Conservation (phyloP, 2,329 filamentous ascomycete species). For the Fusarium floridanum region DNA sequence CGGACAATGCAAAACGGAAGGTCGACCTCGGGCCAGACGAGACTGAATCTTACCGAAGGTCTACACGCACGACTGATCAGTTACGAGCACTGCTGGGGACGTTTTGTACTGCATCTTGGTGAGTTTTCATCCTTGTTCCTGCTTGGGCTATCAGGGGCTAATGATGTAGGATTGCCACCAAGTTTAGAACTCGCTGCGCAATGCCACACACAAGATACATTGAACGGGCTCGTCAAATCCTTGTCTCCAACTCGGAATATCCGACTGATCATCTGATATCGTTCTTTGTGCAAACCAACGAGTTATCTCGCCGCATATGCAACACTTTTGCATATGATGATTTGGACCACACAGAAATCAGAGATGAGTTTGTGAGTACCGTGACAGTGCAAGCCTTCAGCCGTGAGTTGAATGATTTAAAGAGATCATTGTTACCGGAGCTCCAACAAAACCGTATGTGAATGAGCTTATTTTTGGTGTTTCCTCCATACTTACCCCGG, state of each 20-base stretch:
- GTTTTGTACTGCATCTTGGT: neutral
- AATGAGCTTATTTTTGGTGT: neutral
- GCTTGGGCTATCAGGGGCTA: neutral
- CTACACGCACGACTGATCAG: neutral
- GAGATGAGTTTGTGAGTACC: neutral
- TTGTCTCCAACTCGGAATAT: neutral
- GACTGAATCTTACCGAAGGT: neutral
- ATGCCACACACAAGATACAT: constrained; percentile 8
- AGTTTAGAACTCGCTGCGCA: constrained; percentile 3
- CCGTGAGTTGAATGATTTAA: neutral
- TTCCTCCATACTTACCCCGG: neutral
- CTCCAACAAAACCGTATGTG: neutral
- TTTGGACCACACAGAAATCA: neutral
- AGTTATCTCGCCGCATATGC: neutral
- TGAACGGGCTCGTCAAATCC: neutral
- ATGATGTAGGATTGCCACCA: constrained; percentile 3
- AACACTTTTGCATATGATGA: neutral
- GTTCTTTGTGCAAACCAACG: neutral
- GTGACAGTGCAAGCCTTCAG: neutral
- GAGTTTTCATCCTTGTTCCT: neutral
- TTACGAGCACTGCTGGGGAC: neutral
- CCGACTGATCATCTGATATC: neutral
- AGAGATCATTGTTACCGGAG: neutral
- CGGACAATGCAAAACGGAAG: neutral
- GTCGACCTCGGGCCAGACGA: constrained; percentile 5